Evolutionary conservation across 1,284 basidiomycete genomes (phyloP), one percentile per base, ranked within the genome.

Genomic region (Ganoderma boninense): DNA sequence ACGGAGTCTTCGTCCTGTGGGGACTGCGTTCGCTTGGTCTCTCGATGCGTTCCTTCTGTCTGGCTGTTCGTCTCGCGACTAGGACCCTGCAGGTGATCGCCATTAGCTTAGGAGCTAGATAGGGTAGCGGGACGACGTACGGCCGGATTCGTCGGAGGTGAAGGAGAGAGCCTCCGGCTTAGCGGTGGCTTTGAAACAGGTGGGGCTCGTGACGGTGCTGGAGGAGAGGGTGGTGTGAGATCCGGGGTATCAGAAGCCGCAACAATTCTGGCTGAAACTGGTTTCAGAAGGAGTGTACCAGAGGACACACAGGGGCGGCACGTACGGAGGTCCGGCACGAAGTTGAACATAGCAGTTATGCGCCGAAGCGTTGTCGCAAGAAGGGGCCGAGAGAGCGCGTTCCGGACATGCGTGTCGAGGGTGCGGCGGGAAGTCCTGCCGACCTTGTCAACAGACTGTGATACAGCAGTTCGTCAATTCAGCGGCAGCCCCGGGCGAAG

Each of bases 271-370:
- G 82, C 82, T 83, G 68, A 11, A 49, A 32, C 23, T 67, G 66
- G 29, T 56, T 65, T 73, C 65, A 71, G 57, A 40, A 60, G 59
- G 52, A 52, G 40, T 4, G 40, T 18, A 62, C 66, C 69, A 65
- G 71, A 65, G 61, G 71, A 18, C 60, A 32, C 2, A 46, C 26
- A 60, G 35, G 57, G 61, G 35, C 35, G 54, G 40, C 26, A 85
- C 91, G 80, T 76, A 93, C 92, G 91, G 75, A 88, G 85, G 66
- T 89, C 86, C 69, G 86, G 80, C 66, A 84, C 79, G 79, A 90
- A 90, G 78, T 91, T 90, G 77, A 91, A 87, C 74, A 90, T 81
- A 23, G 92, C 90, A 18, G 91, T 89, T 82, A 92, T 87, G 63
- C 92, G 90, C 71, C 87, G 86, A 56, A 94, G 81, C 13, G 87